Conservation (phyloP, 805 yeast species). For the Candida gorgasii region DNA sequence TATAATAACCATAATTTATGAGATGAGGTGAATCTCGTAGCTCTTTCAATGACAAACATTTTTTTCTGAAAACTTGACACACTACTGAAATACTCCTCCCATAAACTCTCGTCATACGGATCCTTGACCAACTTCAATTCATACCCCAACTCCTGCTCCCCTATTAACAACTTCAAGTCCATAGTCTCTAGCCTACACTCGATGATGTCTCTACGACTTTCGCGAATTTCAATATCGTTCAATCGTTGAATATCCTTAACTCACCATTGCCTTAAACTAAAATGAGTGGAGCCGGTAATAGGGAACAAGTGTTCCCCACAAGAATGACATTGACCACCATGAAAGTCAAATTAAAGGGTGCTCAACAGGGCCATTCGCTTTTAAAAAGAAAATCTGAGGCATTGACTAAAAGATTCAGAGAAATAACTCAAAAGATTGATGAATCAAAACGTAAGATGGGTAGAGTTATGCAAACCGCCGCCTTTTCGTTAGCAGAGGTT, state of each 20-base stretch:
- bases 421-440: slow-evolving; percentile 89
- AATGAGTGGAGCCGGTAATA: slow-evolving; percentile 71
- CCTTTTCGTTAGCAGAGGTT: slow-evolving; percentile 95
- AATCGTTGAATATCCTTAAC: slow-evolving; percentile 2
- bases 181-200: slow-evolving; percentile 7
- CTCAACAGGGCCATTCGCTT: slow-evolving; percentile 92
- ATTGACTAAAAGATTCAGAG: slow-evolving; percentile 92
- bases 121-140: slow-evolving; percentile 38
- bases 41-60: slow-evolving; percentile 54
- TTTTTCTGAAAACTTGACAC: slow-evolving; percentile 28
- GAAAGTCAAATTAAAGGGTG: slow-evolving; percentile 96
- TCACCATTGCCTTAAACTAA: background rate
- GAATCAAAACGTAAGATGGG: slow-evolving; percentile 98
- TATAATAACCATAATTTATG: slow-evolving; percentile 58
- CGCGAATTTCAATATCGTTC: slow-evolving; percentile 8
- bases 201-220: slow-evolving; percentile 4
- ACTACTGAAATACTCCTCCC: slow-evolving; percentile 46
- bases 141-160: slow-evolving; percentile 29
- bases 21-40: slow-evolving; percentile 45
- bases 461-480: slow-evolving; percentile 96
- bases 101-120: slow-evolving; percentile 33
- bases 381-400: slow-evolving; percentile 97
- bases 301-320: slow-evolving; percentile 97
- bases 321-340: slow-evolving; percentile 95
- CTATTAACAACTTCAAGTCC: slow-evolving; percentile 18